Conservation (phyloP, 2,329 filamentous ascomycete species). For the Aurifilum marmelostoma region DNA sequence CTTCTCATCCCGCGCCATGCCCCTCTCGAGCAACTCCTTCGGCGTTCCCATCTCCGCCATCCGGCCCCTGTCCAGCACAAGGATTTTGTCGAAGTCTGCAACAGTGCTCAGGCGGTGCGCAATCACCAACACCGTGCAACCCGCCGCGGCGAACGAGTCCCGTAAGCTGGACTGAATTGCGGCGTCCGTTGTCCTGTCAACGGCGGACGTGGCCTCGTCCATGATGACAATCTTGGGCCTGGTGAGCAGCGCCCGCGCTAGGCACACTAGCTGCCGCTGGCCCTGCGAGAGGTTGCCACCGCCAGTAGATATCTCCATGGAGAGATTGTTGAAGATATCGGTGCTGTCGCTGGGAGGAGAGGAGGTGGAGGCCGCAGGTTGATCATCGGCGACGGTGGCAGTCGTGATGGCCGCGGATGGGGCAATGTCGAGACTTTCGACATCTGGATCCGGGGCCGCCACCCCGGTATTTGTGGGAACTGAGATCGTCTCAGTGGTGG, state of each 20-base stretch:
- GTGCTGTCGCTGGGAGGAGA: slow-evolving; percentile 25
- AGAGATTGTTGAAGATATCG: slow-evolving; percentile 40
- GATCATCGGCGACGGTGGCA: neutral
- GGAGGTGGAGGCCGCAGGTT: slow-evolving; percentile 2
- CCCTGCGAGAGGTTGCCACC: slow-evolving; percentile 48
- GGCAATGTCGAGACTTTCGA: slow-evolving; percentile 17
- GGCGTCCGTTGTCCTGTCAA: slow-evolving; percentile 60
- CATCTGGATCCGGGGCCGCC: neutral
- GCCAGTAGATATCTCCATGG: slow-evolving; percentile 38
- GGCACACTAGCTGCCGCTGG: slow-evolving; percentile 52
- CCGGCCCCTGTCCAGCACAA: slow-evolving; percentile 52
- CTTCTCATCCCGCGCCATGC: slow-evolving; percentile 37
- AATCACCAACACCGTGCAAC: slow-evolving; percentile 56
- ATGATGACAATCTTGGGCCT: slow-evolving; percentile 47
- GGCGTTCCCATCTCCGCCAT: slow-evolving; percentile 49
- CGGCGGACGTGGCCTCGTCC: slow-evolving; percentile 50
- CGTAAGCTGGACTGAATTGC: slow-evolving; percentile 60
- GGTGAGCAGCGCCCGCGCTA: slow-evolving; percentile 50
- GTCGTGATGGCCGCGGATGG: slow-evolving; percentile 19
- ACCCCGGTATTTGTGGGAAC: slow-evolving; percentile 16
- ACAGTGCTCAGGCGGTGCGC: slow-evolving; percentile 49
- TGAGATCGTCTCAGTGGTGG: slow-evolving; percentile 26
- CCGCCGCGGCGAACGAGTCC: slow-evolving; percentile 48
- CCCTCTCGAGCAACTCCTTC: slow-evolving; percentile 44
- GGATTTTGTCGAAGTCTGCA: slow-evolving; percentile 53